phyloP scores from a whole-genome alignment of 192 early-diverging fungal species.

The Dispira simplex region DNA sequence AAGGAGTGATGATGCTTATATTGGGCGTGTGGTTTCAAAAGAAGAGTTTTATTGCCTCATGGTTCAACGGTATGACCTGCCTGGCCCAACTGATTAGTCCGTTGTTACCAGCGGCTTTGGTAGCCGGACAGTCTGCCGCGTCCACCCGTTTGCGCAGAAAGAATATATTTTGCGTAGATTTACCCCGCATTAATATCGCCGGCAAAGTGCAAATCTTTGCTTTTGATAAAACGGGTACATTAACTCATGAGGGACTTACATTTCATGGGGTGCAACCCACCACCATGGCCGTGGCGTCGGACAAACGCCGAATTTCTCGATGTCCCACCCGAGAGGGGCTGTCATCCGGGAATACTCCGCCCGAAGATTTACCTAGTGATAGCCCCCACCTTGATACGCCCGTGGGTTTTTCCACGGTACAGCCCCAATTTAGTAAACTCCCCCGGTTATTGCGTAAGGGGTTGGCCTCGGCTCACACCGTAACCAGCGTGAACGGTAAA shows the following conservation, averaged over 20 bases:
- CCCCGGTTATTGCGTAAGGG: constrained; percentile 20
- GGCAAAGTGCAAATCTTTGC: constrained; percentile 48
- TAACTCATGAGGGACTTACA: constrained; percentile 46
- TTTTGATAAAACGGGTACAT: constrained; percentile 52
- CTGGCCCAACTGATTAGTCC: constrained; percentile 53
- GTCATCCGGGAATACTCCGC: too few relatives aligned
- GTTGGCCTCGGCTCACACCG: constrained; percentile 46
- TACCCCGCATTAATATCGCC: constrained; percentile 37
- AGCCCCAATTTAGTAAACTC: constrained; percentile 27
- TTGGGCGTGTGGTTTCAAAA: constrained; percentile 27
- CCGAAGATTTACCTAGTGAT: background rate
- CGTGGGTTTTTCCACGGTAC: constrained; percentile 47
- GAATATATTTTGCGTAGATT: constrained; percentile 44
- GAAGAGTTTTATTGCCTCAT: constrained; percentile 31
- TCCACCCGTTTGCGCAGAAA: constrained; percentile 30
- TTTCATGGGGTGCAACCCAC: constrained; percentile 27
- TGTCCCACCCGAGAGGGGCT: constrained; percentile 3
- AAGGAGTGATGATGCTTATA: constrained; percentile 21
- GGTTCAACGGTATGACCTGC: constrained; percentile 51
- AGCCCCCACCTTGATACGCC: constrained; percentile 14
- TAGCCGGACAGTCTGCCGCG: constrained; percentile 43
- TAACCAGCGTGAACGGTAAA: constrained; percentile 36
- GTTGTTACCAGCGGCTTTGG: constrained; percentile 42
- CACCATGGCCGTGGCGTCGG: constrained; percentile 4
- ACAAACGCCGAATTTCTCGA: constrained; percentile 20